Conservation (phyloP, 208 protist genomes). For the Trypanosoma boissoni region DNA sequence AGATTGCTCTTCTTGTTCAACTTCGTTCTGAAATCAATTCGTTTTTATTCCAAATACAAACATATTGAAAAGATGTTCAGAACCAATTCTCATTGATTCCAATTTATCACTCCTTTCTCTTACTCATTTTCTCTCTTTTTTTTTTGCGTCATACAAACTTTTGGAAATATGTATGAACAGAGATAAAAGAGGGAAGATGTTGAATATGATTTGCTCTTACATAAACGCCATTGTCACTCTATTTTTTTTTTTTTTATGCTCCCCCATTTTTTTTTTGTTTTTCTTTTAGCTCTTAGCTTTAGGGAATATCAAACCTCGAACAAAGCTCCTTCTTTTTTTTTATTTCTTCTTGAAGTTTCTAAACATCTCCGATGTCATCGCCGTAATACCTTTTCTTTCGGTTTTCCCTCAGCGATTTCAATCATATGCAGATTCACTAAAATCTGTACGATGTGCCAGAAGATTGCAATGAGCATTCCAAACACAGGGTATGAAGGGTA, state of each 20-base stretch:
- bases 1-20: too few relatives aligned
- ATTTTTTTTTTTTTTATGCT: constrained; percentile 14
- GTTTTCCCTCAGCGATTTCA: neutral
- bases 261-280: constrained; percentile 2
- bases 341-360: constrained; percentile 8
- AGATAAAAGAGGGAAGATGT: too few relatives aligned
- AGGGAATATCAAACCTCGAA: too few relatives aligned
- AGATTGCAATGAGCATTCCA: constrained; percentile 39
- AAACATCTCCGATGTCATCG: neutral
- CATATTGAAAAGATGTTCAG: too few relatives aligned
- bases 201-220: too few relatives aligned
- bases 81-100: too few relatives aligned
- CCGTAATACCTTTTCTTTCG: neutral
- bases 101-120: too few relatives aligned
- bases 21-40: too few relatives aligned
- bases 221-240: too few relatives aligned
- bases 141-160: too few relatives aligned
- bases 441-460: constrained; percentile 67
- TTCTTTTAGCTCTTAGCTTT: constrained; percentile 14
- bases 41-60: too few relatives aligned
- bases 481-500: constrained; percentile 51
- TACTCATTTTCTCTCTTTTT: neutral
- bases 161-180: too few relatives aligned
- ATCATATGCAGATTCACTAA: constrained; percentile 54
- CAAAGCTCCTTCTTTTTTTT: constrained; percentile 18